Conservation (phyloP, 176 grass and related monocot species). For the Ensete glaucum region DNA sequence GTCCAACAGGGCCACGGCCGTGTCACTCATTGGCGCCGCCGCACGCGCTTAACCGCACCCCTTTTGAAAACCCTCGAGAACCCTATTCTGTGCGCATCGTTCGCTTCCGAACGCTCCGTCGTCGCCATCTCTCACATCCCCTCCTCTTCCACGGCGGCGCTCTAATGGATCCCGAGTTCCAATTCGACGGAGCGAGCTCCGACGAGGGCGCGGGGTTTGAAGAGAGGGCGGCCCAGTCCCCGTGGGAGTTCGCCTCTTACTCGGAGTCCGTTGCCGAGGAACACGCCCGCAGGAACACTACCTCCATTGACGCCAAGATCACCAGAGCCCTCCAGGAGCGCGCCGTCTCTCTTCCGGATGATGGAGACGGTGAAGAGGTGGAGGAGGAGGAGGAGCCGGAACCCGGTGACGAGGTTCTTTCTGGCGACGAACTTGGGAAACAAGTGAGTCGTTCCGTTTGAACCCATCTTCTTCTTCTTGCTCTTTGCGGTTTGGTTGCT, state of each 20-base stretch:
- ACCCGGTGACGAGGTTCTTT: conserved; percentile 20
- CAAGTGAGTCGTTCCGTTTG: conserved; percentile 21
- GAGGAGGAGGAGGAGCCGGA: conserved; percentile 4
- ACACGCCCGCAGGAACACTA: conserved; percentile 39
- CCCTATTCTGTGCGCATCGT: too few relatives aligned
- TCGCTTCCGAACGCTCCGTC: too few relatives aligned
- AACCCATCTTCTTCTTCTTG: background rate
- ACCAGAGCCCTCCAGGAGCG: conserved; percentile 29
- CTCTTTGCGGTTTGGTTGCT: too few relatives aligned
- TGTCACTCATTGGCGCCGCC: too few relatives aligned
- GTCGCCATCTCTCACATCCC: too few relatives aligned
- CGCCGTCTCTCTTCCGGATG: conserved; percentile 25
- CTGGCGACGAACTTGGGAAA: conserved; percentile 36
- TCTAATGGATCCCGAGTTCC: conserved; percentile 65
- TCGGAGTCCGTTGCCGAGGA: conserved; percentile 63
- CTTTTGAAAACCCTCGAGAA: too few relatives aligned
- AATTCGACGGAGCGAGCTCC: conserved; percentile 56
- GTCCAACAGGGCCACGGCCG: too few relatives aligned
- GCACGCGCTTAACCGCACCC: too few relatives aligned
- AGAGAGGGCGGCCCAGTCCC: conserved; percentile 39
- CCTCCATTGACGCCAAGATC: conserved; percentile 79
- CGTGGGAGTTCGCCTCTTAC: conserved; percentile 78
- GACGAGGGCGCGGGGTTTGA: conserved; percentile 14
- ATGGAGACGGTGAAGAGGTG: conserved; percentile 19
- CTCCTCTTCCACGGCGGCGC: background rate